These are phyloP conservation scores for Arachis hypogaea DNA, from an alignment of 306 rosid genomes.

Conservation along the genomic window DNA sequence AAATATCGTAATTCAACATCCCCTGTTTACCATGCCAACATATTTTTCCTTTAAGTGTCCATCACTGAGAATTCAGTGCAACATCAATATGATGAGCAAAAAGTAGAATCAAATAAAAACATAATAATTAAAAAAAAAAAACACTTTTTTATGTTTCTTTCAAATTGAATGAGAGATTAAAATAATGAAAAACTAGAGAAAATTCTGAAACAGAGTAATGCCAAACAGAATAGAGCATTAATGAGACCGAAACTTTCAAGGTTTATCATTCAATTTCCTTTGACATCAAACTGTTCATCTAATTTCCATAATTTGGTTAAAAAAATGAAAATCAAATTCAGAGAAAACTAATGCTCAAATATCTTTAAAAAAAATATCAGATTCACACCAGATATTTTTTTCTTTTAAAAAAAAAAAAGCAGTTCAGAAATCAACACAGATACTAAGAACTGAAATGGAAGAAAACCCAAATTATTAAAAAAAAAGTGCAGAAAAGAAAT, in stretches of 20 bases:
- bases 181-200: not conserved
- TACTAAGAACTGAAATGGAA: not conserved
- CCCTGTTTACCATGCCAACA: slow-evolving; percentile 41
- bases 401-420: not conserved
- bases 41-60: slow-evolving; percentile 11
- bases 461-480: not conserved
- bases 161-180: not conserved
- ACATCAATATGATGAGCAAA: not conserved
- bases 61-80: not conserved
- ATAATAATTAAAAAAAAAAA: too few species aligned
- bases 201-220: slow-evolving; percentile 12
- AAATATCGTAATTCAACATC: slow-evolving; percentile 65
- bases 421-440: not conserved
- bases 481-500: not conserved
- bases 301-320: not conserved
- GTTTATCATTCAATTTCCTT: slow-evolving; percentile 1
- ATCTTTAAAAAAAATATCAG: not conserved
- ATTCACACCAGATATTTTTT: not conserved
- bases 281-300: slow-evolving; percentile 16
- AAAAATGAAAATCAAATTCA: not conserved
- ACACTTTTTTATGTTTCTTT: not conserved
- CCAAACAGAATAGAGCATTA: not conserved
- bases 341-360: not conserved
- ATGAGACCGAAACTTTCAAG: not conserved
- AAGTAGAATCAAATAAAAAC: not conserved